phyloP scores from a whole-genome alignment of 345 rosid species.

The Bruguiera gymnorhiza region DNA sequence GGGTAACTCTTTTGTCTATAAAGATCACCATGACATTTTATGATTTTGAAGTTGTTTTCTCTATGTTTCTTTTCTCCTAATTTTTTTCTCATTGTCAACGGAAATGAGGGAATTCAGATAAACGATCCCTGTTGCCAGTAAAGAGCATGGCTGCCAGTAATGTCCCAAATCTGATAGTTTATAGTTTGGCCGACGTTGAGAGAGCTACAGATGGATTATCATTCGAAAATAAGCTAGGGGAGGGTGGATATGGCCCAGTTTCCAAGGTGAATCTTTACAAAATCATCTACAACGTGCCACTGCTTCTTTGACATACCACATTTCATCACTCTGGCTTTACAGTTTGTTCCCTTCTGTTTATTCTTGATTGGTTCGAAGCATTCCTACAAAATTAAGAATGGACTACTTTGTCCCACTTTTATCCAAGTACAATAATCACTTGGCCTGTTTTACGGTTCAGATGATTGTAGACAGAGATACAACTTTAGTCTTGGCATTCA shows the following conservation, averaged over 20 bases:
- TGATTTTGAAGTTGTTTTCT: too few relatives aligned
- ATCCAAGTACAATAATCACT: not conserved
- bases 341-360: not conserved
- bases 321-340: not conserved
- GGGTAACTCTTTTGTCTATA: too few relatives aligned
- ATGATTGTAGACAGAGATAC: not conserved
- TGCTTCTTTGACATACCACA: not conserved
- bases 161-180: slow-evolving; percentile 20
- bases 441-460: not conserved
- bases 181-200: slow-evolving; percentile 20
- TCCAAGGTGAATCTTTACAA: slow-evolving; percentile 25
- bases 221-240: slow-evolving; percentile 31
- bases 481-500: not conserved
- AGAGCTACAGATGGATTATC: slow-evolving; percentile 36
- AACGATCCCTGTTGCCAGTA: too few relatives aligned
- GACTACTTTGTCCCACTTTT: not conserved
- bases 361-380: not conserved
- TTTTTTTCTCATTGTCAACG: too few relatives aligned
- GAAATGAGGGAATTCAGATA: too few relatives aligned
- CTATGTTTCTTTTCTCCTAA: too few relatives aligned
- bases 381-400: not conserved
- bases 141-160: not conserved
- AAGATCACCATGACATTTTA: too few relatives aligned
- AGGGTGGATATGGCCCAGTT: slow-evolving; percentile 49
- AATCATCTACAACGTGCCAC: not conserved